Conservation (phyloP, 1,284 basidiomycete genomes). For the Ustilago lituana region DNA sequence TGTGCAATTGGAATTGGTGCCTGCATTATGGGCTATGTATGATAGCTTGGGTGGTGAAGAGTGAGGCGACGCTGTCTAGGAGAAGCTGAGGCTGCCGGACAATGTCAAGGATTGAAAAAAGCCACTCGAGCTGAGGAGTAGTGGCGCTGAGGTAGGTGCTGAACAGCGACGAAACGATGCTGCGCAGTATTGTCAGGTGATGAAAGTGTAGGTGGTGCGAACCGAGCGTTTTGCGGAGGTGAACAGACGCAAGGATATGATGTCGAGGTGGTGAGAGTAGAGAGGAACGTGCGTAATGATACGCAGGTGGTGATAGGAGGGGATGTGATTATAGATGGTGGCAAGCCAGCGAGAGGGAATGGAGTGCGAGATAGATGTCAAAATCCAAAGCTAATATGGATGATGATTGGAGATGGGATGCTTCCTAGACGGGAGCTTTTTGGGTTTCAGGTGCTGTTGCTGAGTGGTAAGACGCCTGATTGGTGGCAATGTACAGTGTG, state of each 20-base stretch:
- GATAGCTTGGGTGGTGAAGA: neutral
- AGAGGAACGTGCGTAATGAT: neutral
- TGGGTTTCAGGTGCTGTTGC: conserved; percentile 5
- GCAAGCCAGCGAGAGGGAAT: conserved; percentile 7
- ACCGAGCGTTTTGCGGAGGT: conserved; percentile 18
- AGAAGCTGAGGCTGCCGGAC: too few species aligned
- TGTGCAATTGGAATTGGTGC: conserved; percentile 51
- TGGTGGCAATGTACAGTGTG: conserved; percentile 28
- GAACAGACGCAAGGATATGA: conserved; percentile 8
- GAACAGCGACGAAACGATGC: too few species aligned
- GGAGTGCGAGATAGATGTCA: neutral
- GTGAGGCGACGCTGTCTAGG: conserved; percentile 3
- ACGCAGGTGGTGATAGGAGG: conserved; percentile 2
- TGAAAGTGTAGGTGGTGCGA: neutral
- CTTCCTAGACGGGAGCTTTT: conserved; percentile 47
- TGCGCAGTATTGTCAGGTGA: too few species aligned
- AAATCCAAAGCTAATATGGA: conserved; percentile 16
- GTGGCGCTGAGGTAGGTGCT: too few species aligned
- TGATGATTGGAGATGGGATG: conserved; percentile 12
- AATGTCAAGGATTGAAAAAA: neutral
- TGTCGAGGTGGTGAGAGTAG: conserved; percentile 6
- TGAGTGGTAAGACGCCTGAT: conserved; percentile 16
- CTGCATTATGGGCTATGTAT: conserved; percentile 40
- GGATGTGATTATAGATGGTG: conserved; percentile 34
- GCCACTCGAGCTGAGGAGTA: neutral